Conservation (phyloP, 495 filamentous ascomycete species). For the Penicillium roqueforti region DNA sequence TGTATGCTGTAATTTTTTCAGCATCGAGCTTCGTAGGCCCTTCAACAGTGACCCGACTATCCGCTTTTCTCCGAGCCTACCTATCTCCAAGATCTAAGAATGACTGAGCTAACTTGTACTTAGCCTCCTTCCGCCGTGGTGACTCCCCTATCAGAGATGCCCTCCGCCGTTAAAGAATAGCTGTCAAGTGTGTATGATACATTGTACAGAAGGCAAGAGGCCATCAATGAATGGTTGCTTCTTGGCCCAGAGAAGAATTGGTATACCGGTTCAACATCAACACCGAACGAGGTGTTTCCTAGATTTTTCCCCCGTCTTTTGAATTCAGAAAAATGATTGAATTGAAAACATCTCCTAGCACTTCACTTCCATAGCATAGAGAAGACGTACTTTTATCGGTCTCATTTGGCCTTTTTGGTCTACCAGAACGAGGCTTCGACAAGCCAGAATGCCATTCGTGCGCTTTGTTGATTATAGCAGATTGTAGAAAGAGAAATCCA, state of each 20-base stretch:
- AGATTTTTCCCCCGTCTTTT: background rate
- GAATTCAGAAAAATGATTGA: conserved; percentile 2
- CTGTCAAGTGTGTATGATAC: conserved; percentile 41
- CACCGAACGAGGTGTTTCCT: conserved; percentile 4
- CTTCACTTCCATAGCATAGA: background rate
- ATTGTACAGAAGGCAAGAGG: conserved; percentile 35
- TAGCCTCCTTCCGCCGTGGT: conserved; percentile 49
- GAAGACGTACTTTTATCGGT: too few species aligned
- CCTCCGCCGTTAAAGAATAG: conserved; percentile 37
- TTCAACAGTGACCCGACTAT: conserved; percentile 1
- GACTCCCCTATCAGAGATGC: conserved; percentile 44
- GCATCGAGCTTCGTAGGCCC: background rate
- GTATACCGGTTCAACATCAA: conserved; percentile 14
- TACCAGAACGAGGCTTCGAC: too few species aligned
- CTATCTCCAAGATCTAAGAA: background rate
- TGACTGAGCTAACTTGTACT: conserved; percentile 14
- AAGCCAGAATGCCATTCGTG: too few species aligned
- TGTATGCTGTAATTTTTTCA: background rate
- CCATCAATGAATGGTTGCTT: conserved; percentile 7
- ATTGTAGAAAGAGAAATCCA: too few species aligned
- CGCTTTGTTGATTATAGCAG: too few species aligned
- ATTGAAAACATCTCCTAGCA: background rate
- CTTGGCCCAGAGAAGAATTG: conserved; percentile 12
- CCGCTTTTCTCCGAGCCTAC: conserved; percentile 7
- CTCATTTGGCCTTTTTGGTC: too few species aligned